Percentiles rank a stretch among this genome's conserved stretches.
Conservation (phyloP, 2,329 filamentous ascomycete genomes). For the Xylariales sp. region DNA sequence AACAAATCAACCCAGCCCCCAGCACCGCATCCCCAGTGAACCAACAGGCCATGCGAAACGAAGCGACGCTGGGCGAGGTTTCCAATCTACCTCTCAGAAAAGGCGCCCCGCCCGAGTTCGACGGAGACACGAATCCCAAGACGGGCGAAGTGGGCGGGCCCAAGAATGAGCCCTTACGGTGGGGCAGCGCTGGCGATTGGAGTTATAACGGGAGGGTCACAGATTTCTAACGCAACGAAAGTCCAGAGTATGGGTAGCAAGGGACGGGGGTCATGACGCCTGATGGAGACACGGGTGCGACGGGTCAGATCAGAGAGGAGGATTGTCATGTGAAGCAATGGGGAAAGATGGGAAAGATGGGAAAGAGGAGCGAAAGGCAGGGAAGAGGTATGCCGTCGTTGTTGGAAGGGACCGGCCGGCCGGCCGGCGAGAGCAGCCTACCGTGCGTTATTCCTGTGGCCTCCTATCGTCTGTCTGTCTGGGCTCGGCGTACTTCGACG, state of each 20-base stretch:
- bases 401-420: no score
- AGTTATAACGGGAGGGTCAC: constrained; percentile 94
- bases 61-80: constrained; percentile 3
- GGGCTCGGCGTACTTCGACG: no score
- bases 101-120: constrained; percentile 85
- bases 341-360: no score
- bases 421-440: no score
- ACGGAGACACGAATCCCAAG: constrained; percentile 85
- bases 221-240: constrained; percentile 58
- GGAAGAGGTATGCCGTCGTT: no score
- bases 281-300: no score
- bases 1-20: constrained; percentile 3
- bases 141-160: constrained; percentile 95
- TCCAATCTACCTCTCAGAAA: constrained; percentile 33
- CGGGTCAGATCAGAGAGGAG: no score
- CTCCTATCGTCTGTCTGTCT: no score
- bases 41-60: neutral
- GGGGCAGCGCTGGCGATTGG: constrained; percentile 75
- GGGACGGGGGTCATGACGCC: no score
- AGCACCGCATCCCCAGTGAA: constrained; percentile 2
- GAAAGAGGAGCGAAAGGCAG: no score
- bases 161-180: constrained; percentile 92
- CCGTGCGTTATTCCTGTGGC: no score
- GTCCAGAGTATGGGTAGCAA: neutral
- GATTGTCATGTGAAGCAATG: no score